Evolutionary conservation across 495 filamentous ascomycete genomes (phyloP).

Genomic region (Hyaloscypha bicolor): DNA sequence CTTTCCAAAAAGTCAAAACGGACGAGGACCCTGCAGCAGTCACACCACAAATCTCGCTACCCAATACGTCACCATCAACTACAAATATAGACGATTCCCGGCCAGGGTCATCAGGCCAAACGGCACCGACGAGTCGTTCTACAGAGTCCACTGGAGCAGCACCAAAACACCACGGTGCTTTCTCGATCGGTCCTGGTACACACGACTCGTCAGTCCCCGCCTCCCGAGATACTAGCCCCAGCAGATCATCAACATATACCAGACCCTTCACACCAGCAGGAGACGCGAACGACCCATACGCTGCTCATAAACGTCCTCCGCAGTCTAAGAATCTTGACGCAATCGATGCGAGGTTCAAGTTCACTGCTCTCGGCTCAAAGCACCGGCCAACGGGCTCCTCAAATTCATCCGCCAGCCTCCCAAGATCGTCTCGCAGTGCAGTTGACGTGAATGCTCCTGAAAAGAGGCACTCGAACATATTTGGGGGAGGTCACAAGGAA

Average conservation of each 20-base stretch:
- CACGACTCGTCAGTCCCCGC: slow-evolving; percentile 63
- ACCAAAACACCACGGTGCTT: slow-evolving; percentile 66
- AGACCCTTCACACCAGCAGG: slow-evolving; percentile 78
- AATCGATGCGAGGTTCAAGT: slow-evolving; percentile 86
- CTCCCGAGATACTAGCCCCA: slow-evolving; percentile 67
- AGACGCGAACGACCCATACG: slow-evolving; percentile 87
- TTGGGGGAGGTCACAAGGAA: slow-evolving; percentile 44
- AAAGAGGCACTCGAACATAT: slow-evolving; percentile 25
- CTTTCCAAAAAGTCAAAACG: slow-evolving; percentile 35
- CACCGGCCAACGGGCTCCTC: slow-evolving; percentile 41
- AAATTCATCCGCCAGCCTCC: slow-evolving; percentile 46
- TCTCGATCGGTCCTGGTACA: slow-evolving; percentile 65
- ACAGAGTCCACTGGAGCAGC: slow-evolving; percentile 21
- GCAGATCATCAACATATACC: slow-evolving; percentile 58
- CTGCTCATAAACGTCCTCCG: slow-evolving; percentile 75
- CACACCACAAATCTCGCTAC: slow-evolving; percentile 66
- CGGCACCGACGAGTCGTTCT: slow-evolving; percentile 24
- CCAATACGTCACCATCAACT: slow-evolving; percentile 39
- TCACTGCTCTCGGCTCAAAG: slow-evolving; percentile 55
- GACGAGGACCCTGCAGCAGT: slow-evolving; percentile 54
- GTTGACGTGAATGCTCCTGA: slow-evolving; percentile 31
- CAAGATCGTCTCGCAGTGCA: slow-evolving; percentile 33
- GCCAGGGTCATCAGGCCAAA: slow-evolving; percentile 29
- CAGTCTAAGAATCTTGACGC: slow-evolving; percentile 66
- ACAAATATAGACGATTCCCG: slow-evolving; percentile 31